Percentiles rank a stretch among this genome's conserved stretches.
Evolutionary conservation across 768 basidiomycete species (phyloP).

Genomic region (Leccinum ochraceum): DNA sequence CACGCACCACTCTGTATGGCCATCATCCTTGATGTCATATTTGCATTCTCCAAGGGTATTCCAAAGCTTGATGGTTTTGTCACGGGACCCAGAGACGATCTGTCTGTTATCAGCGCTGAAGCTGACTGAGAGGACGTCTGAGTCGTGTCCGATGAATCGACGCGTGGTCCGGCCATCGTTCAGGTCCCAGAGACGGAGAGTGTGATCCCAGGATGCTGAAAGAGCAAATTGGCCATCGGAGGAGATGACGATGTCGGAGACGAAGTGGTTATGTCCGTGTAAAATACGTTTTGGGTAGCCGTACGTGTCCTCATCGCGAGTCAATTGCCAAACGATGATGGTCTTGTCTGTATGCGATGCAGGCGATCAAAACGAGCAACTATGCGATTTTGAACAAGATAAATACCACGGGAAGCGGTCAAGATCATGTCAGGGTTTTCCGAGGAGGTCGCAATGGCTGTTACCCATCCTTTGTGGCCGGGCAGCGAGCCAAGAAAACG

Average conservation of each 20-base stretch:
- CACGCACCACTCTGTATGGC: constrained; percentile 88
- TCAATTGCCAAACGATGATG: constrained; percentile 99
- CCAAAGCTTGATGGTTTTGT: constrained; percentile 99
- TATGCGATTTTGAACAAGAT: constrained; percentile 7
- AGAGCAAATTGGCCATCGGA: constrained; percentile 99
- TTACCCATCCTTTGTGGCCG: constrained; percentile 98
- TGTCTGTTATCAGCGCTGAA: constrained; percentile 99
- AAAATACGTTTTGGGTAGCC: constrained; percentile 98
- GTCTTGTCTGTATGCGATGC: constrained; percentile 94
- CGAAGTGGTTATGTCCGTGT: constrained; percentile 99
- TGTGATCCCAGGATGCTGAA: constrained; percentile 99
- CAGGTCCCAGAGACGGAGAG: constrained; percentile 98
- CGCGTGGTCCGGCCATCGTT: constrained; percentile 97
- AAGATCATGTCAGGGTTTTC: constrained; percentile 99
- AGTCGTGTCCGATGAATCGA: constrained; percentile 96
- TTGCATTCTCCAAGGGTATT: constrained; percentile 99
- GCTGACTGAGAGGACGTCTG: constrained; percentile 97
- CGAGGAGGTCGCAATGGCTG: constrained; percentile 95
- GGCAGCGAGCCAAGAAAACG: constrained; percentile 89
- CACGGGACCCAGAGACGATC: constrained; percentile 97
- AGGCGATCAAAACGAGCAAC: constrained; percentile 22
- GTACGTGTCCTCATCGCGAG: constrained; percentile 87
- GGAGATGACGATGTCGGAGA: constrained; percentile 97
- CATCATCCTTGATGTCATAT: constrained; percentile 98
- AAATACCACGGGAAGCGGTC: constrained; percentile 93